Base-by-base conservation (phyloP, 2,329 filamentous ascomycete species). In the Aureobasidium namibiae region DNA sequence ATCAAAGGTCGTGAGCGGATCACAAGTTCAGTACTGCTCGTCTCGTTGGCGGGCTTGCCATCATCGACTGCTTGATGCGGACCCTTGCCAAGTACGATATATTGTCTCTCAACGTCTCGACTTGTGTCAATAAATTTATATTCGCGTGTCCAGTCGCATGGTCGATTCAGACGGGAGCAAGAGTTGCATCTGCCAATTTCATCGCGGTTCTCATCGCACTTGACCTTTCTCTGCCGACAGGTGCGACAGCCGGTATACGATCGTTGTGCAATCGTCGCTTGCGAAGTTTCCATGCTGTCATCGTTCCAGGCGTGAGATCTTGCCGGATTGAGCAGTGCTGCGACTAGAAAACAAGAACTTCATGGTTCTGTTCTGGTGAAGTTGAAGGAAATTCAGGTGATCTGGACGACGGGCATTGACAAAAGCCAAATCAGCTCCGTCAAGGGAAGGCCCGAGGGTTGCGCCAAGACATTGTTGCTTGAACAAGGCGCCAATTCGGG, bases 201-300 rank as follows among this genome's bases (percentile, higher is more conserved):
- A 10, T 54, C 50, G n/a, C 38, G 61, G 24, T 26, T 41, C 21
- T 62, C 57, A 54, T 62, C 61, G 36, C 61, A 62, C n/a, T 60
- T 60, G 45, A 62, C 61, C 56, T 58, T 58, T 46, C 50, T 54
- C 26, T 31, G 36, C 1, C 50, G 50, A 23, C 50, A 54, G 38
- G 50, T 54, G n/a, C 50, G 50, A 21, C 50, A 54, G n/a, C 50
- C 50, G 7, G n/a, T 54, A 33, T 41, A 54, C 34, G 50, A 54
- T 41, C 50, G 36, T 42, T 54, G 50, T 11, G 50, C 50, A 54
- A 42, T 42, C 38, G 38, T 54, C 38, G 36, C 38, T 54, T 54
- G 50, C 38, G 50, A 54, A 10, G 38, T 41, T 54, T 54, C 50
- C 50, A 54, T 54, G 50, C 36, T 52, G 48, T 39, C 48, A 52